These are phyloP conservation scores for Exophiala bonariae DNA, from an alignment of 2,329 filamentous ascomycete genomes.

Conservation along the genomic window DNA sequence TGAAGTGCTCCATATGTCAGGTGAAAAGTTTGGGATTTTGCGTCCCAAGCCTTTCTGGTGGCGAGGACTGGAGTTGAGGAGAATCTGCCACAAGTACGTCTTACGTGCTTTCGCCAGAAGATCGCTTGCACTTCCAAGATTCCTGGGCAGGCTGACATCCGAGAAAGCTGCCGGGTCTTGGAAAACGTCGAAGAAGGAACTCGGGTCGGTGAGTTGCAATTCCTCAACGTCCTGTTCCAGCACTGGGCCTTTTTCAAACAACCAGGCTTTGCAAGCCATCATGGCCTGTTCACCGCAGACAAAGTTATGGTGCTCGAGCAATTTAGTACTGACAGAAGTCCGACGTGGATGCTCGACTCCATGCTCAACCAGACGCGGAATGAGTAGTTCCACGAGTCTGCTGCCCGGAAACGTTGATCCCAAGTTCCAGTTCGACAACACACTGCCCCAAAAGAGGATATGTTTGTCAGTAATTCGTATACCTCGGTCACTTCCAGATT, in stretches of 20 bases:
- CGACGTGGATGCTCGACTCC: constrained; percentile 7
- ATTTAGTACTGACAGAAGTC: neutral
- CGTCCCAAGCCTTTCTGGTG: constrained; percentile 13
- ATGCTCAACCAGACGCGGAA: constrained; percentile 4
- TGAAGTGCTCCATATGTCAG: constrained; percentile 7
- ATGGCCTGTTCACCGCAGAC: constrained; percentile 20
- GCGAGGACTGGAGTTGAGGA: constrained; percentile 3
- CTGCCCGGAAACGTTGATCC: constrained; percentile 4
- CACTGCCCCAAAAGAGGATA: constrained; percentile 87
- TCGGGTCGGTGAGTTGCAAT: neutral
- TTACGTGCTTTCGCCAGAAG: neutral
- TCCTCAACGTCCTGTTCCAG: neutral
- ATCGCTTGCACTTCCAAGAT: too few species aligned
- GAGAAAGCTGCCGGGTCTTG: too few species aligned
- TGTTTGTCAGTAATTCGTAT: constrained; percentile 61
- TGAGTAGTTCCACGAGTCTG: constrained; percentile 4
- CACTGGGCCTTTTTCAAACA: constrained; percentile 10
- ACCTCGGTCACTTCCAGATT: neutral
- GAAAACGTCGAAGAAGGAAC: neutral
- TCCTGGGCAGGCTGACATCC: too few species aligned
- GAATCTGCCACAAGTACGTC: constrained; percentile 3
- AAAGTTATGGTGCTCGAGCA: constrained; percentile 13
- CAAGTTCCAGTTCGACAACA: constrained; percentile 70
- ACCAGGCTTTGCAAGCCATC: constrained; percentile 21
- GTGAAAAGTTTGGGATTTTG: constrained; percentile 6